These are phyloP conservation scores for Cladobotryum mycophilum DNA, from an alignment of 2,329 filamentous ascomycete species.

Conservation along the genomic window DNA sequence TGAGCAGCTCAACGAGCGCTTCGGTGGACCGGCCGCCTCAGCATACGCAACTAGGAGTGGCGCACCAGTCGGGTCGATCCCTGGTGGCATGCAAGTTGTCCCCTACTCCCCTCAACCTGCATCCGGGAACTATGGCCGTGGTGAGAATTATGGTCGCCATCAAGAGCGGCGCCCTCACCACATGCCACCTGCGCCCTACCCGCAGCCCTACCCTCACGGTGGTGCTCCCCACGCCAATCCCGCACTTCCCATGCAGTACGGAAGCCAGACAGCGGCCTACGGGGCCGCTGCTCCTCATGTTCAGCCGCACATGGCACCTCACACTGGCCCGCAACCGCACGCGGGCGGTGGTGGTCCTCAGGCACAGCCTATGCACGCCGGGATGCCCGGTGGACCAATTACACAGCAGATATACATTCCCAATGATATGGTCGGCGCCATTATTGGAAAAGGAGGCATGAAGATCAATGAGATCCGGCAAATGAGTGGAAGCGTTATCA, in stretches of 20 bases:
- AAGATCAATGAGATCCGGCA: conserved; percentile 99
- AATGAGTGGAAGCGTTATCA: conserved; percentile 95
- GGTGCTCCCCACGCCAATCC: conserved; percentile 50
- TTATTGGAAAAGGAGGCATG: conserved; percentile 95
- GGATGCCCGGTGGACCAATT: conserved; percentile 56
- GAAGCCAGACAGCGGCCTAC: conserved; percentile 67
- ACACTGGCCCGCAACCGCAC: conserved; percentile 47
- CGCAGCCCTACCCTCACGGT: conserved; percentile 63
- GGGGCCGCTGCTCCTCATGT: conserved; percentile 70
- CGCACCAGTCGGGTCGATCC: conserved; percentile 85
- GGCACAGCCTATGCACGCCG: conserved; percentile 69
- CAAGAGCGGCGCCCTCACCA: conserved; percentile 68
- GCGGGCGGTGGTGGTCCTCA: conserved; percentile 56
- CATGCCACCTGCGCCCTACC: conserved; percentile 66
- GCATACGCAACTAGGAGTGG: conserved; percentile 94
- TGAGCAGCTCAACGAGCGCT: conserved; percentile 94
- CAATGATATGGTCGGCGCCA: conserved; percentile 98
- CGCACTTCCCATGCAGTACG: conserved; percentile 72
- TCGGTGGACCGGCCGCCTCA: conserved; percentile 92
- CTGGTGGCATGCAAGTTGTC: conserved; percentile 98
- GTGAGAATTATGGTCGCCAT: conserved; percentile 73
- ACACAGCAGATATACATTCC: conserved; percentile 99
- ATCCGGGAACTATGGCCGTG: conserved; percentile 85
- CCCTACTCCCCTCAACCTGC: conserved; percentile 92
- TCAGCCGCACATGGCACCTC: conserved; percentile 63